Evolutionary conservation across 495 filamentous ascomycete genomes (phyloP).

Genomic region (Amorphotheca resinae): DNA sequence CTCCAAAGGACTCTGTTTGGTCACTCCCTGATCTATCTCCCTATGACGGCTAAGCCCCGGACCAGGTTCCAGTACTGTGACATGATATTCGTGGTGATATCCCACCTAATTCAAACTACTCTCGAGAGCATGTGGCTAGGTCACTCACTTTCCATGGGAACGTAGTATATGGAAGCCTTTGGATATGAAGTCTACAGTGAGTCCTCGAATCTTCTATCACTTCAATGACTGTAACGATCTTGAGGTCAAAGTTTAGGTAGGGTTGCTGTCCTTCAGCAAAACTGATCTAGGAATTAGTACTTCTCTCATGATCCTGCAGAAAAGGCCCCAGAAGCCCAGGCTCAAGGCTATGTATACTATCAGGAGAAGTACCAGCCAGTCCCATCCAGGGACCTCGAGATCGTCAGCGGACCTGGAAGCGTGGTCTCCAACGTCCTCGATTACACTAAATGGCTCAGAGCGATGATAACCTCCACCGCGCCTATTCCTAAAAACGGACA

Average conservation of each 20-base stretch:
- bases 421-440: constrained; percentile 39
- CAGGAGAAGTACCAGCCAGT: constrained; percentile 12
- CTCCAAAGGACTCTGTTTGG: no score
- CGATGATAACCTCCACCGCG: constrained; percentile 18
- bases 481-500: constrained; percentile 27
- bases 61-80: constrained; percentile 39
- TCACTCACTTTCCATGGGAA: no score
- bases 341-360: constrained; percentile 21
- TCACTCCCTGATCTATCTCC: constrained; percentile 36
- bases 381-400: constrained; percentile 18
- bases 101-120: constrained; percentile 31
- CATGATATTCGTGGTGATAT: constrained; percentile 34
- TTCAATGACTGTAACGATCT: no score
- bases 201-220: no score
- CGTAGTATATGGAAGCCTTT: constrained; percentile 35
- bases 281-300: constrained; percentile 7
- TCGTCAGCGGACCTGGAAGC: constrained; percentile 36
- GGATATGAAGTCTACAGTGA: constrained; percentile 38
- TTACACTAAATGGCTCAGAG: constrained; percentile 37
- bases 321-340: constrained; percentile 14
- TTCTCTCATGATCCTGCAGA: constrained; percentile 30
- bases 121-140: constrained; percentile 28
- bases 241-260: not conserved
- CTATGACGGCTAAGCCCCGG: constrained; percentile 27
- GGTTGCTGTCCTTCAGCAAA: not conserved